Percentiles rank a stretch among this genome's conserved stretches.
Conservation (phyloP, 192 early-diverging fungal species). For the Mortierella antarctica region DNA sequence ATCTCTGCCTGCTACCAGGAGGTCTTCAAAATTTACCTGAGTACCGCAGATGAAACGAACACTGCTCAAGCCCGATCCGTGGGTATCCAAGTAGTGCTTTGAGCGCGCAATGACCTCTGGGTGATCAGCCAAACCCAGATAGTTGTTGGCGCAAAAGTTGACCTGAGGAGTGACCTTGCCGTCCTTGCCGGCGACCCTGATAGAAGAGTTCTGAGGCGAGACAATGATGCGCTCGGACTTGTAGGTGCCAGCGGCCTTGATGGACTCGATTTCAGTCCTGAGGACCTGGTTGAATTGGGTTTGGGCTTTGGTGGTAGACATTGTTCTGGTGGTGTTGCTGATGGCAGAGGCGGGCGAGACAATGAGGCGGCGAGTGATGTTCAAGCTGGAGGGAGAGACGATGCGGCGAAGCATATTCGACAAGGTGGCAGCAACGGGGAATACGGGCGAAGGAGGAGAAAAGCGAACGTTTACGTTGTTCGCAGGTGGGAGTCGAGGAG, state of each 20-base stretch:
- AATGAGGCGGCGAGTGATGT: conserved; percentile 18
- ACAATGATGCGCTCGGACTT: conserved; percentile 74
- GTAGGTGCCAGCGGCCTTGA: conserved; percentile 72
- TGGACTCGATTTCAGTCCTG: conserved; percentile 58
- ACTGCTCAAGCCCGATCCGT: conserved; percentile 72
- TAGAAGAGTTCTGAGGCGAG: conserved; percentile 65
- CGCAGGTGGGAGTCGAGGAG: not conserved
- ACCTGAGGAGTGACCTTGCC: conserved; percentile 45
- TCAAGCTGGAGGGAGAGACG: conserved; percentile 15
- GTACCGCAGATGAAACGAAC: conserved; percentile 82
- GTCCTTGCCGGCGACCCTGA: conserved; percentile 57
- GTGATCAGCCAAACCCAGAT: conserved; percentile 70
- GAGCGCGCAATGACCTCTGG: conserved; percentile 65
- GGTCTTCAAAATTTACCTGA: conserved; percentile 45
- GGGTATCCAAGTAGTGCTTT: conserved; percentile 62
- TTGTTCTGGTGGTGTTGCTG: conserved; percentile 3
- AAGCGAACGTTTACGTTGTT: not conserved
- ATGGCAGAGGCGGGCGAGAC: conserved; percentile 8
- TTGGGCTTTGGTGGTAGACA: conserved; percentile 45
- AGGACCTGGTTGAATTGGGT: conserved; percentile 45
- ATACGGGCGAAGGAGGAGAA: not conserved
- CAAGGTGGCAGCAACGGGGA: not conserved
- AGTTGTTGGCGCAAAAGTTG: conserved; percentile 83
- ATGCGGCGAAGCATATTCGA: conserved; percentile 30
- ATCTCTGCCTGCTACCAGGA: not conserved